These are phyloP conservation scores for Stephanodiscus minutulus DNA, from an alignment of 108 stramenopile species.

Conservation along the genomic window DNA sequence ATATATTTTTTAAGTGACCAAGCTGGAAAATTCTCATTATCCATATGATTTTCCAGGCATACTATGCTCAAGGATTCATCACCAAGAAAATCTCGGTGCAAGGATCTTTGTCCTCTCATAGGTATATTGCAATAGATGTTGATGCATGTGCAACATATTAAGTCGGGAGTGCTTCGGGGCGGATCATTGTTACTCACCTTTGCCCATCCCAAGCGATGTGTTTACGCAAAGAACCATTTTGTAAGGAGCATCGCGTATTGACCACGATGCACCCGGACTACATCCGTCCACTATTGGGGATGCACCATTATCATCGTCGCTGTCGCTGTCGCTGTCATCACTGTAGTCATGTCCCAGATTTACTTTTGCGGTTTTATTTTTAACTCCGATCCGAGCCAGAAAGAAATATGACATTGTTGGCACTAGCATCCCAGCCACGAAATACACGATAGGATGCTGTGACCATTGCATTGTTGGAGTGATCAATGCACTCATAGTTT, in stretches of 20 bases:
- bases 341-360: conserved; percentile 10
- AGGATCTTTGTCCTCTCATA: conserved; percentile 30
- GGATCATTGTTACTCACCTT: conserved; percentile 42
- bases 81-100: conserved; percentile 21
- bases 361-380: conserved; percentile 11
- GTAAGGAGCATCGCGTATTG: conserved; percentile 77
- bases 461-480: conserved; percentile 9
- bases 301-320: conserved; percentile 34
- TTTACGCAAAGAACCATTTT: conserved; percentile 89
- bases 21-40: too few relatives aligned
- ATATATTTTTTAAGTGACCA: not conserved
- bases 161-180: conserved; percentile 8
- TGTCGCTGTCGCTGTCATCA: conserved; percentile 25
- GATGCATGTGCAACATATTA: conserved; percentile 26
- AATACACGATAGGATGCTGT: conserved; percentile 35
- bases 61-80: conserved; percentile 35
- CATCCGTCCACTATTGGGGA: conserved; percentile 12
- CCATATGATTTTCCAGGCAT: conserved; percentile 23
- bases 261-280: conserved; percentile 54
- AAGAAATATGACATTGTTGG: conserved; percentile 45
- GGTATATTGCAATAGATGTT: conserved; percentile 17
- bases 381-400: conserved; percentile 5
- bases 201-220: conserved; percentile 78
- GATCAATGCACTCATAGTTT: not conserved
- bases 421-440: conserved; percentile 45